Evolutionary conservation across 2,329 filamentous ascomycete species (phyloP).

Genomic region (Monilinia fructigena): DNA sequence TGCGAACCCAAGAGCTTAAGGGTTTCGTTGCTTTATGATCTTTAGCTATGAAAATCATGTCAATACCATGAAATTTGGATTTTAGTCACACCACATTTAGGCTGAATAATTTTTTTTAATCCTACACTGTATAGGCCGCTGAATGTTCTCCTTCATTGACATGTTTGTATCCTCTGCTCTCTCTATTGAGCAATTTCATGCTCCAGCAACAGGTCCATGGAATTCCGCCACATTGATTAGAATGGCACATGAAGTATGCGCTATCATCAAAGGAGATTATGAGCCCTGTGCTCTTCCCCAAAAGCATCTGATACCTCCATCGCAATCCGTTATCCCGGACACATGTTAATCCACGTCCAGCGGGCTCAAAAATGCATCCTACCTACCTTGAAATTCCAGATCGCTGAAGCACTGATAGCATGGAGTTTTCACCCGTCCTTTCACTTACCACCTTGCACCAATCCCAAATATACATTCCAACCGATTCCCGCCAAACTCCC

Average conservation of each 20-base stretch:
- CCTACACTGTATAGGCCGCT: no score
- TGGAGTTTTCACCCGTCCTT: not conserved
- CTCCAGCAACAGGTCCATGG: not conserved
- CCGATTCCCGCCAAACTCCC: slow-evolving; percentile 69
- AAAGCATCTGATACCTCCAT: not conserved
- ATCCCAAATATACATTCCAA: slow-evolving; percentile 75
- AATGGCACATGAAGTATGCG: not conserved
- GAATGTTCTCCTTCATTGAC: not conserved
- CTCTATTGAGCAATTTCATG: not conserved
- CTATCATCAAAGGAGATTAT: not conserved
- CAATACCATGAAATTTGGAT: no score
- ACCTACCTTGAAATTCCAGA: not conserved
- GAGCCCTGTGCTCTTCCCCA: not conserved
- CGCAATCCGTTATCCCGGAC: not conserved
- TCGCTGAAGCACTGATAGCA: not conserved
- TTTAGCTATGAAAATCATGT: no score
- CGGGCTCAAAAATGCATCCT: not conserved
- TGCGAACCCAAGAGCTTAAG: no score
- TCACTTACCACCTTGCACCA: slow-evolving; percentile 48
- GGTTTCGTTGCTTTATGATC: no score
- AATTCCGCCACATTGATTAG: not conserved
- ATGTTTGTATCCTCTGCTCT: not conserved
- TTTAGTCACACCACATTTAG: no score
- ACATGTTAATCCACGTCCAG: not conserved
- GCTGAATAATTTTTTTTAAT: no score